Conservation (phyloP, 2,329 filamentous ascomycete species). For the Didymella segeticola region DNA sequence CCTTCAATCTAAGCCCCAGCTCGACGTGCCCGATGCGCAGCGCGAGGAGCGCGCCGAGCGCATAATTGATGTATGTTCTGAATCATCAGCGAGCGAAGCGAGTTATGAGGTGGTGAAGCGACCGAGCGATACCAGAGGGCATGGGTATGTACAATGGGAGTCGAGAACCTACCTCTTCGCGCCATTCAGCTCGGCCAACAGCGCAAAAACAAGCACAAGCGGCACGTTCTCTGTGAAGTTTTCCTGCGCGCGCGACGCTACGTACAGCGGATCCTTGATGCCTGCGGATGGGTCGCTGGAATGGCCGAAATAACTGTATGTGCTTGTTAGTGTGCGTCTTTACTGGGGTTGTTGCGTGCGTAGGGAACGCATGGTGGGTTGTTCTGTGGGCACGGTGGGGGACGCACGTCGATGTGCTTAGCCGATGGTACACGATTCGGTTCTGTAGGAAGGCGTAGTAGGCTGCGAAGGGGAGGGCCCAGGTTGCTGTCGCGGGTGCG, state of each 20-base stretch:
- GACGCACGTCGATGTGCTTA: conserved; percentile 34
- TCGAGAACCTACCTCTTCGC: conserved; percentile 38
- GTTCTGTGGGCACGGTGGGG: background rate
- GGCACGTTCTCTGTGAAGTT: conserved; percentile 57
- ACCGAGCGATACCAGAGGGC: no score
- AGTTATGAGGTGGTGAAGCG: no score
- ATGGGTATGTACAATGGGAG: background rate
- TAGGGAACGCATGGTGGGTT: background rate
- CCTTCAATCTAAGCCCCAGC: conserved; percentile 44
- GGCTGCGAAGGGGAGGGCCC: conserved; percentile 50
- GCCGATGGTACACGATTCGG: conserved; percentile 47
- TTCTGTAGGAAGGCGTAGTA: conserved; percentile 53
- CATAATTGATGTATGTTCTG: conserved; percentile 47
- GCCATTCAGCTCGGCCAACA: conserved; percentile 56
- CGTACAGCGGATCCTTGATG: conserved; percentile 40
- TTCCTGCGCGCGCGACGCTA: conserved; percentile 47
- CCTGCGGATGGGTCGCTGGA: conserved; percentile 21
- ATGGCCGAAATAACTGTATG: conserved; percentile 39
- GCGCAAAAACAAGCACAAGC: conserved; percentile 46
- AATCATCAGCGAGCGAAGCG: no score
- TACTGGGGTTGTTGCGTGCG: background rate
- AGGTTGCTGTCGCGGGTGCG: conserved; percentile 49
- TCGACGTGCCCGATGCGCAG: conserved; percentile 51
- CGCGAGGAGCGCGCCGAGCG: conserved; percentile 49
- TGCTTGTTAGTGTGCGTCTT: conserved; percentile 3